Evolutionary conservation across 768 basidiomycete genomes (phyloP), one percentile per base, ranked within the genome.

Genomic region (Omphalotus guepiniiformis): DNA sequence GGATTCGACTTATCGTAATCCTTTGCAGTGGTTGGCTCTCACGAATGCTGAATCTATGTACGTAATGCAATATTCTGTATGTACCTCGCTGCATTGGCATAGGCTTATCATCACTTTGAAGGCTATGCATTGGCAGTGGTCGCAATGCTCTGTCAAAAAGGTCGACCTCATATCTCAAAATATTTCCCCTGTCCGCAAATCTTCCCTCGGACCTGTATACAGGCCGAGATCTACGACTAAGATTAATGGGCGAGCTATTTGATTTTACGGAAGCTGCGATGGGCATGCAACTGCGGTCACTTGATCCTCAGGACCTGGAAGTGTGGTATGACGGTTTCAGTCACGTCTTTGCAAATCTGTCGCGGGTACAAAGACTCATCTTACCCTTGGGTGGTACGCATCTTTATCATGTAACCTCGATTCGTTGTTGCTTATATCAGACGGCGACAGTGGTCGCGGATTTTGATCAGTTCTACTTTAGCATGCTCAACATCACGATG

Each of bases 91-190:
- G 28, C 54, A 27, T n/a, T 23, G 19, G n/a, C 36, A 51, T 29
- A 36, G n/a, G n/a, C n/a, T n/a, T n/a, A n/a, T n/a, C n/a, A 30
- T 15, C n/a, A 8, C 9, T 8, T 21, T 34, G 39, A 47, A 69
- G 69, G 60, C 55, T 70, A 3, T 71, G 68, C 42, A 41, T 60
- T 1, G 69, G 68, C 18, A 71, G 63, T 11, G 65, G 69, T 3
- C 65, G 68, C n/a, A 58, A 61, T 23, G 60, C 68, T 1, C 59
- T 68, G 48, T 67, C 68, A 34, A 58, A 61, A 39, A 67, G 65
- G 23, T 41, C 42, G 2, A 35, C 52, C 11, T 52, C 40, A 23
- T 67, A 53, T 45, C 46, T 69, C 41, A 51, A 54, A n/a, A 48
- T 55, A 15, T 58, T 67, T 4, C 51, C 58, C 21, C 50, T 71